Evolutionary conservation across 169 alveolate species (phyloP), one percentile per base, ranked within the genome.

Genomic region (Neospora caninum): DNA sequence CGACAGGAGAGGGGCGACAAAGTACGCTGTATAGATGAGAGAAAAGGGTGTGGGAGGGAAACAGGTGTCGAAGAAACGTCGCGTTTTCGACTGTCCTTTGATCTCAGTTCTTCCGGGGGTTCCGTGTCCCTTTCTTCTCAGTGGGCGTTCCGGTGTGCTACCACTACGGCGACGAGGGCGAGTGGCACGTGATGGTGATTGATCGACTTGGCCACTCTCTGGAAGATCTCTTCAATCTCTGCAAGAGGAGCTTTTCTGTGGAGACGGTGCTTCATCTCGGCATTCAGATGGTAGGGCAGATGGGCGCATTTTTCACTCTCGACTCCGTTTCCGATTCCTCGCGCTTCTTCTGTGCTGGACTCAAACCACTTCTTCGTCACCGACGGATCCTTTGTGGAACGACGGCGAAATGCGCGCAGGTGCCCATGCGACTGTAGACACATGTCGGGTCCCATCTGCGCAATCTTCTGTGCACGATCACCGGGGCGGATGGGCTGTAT

Each of bases 101-200:
- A 0, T 29, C 31, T 64, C 73, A 0, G n/a, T 1, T 27, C 31
- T 64, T 64, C 64, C 64, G 64, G 27, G 18, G 7, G 64, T 20
- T 9, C 29, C 45, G 45, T 70, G 22, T 10, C 29, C 45, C 16
- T 36, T 29, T 58, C 10, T 10, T 58, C 53, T 25, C 95, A 92
- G 95, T 83, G 10, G 95, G 95, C 45, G 82, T 92, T 58, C 95
- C 95, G 29, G 95, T 84, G 18, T 92, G 95, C 70, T 99, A 98
- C 95, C 98, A 99, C 99, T 98, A 98, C 95, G 99, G 99, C 45
- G 97, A 97, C 80, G 99, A 98, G 96, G 99, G 99, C 36, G 99
- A 98, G 96, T 99, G 97, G 97, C 99, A 99, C 95, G 98, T 98
- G 83, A 96, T 98, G 98, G 98, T 98, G 86, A 97, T 98, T 97